Percentiles rank a stretch among this genome's conserved stretches.
Conservation (phyloP, 495 filamentous ascomycete genomes). For the Aspergillus hancockii region DNA sequence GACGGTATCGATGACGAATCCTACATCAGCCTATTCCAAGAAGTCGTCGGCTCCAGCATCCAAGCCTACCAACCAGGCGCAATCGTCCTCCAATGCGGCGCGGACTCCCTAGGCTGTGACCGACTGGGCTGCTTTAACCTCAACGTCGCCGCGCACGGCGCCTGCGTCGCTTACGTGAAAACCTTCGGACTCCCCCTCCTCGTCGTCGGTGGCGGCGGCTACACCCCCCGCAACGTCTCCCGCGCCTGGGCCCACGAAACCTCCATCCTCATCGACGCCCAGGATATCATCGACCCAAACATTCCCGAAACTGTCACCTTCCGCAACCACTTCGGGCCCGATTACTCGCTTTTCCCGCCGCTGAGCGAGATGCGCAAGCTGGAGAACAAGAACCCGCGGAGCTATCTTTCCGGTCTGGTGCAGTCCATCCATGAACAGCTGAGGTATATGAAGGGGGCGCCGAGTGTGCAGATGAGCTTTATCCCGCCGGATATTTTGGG, state of each 20-base stretch:
- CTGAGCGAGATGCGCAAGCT: conserved; percentile 66
- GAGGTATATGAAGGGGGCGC: conserved; percentile 78
- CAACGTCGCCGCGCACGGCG: conserved; percentile 89
- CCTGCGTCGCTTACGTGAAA: conserved; percentile 87
- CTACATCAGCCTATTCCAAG: conserved; percentile 82
- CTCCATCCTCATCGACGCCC: conserved; percentile 78
- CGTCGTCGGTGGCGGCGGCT: conserved; percentile 91
- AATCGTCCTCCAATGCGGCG: conserved; percentile 95
- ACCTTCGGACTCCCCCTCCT: conserved; percentile 74
- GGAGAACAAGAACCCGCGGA: conserved; percentile 76
- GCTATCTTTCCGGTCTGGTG: conserved; percentile 74
- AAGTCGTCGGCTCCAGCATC: conserved; percentile 73
- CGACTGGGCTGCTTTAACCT: conserved; percentile 94
- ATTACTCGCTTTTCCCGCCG: conserved; percentile 73
- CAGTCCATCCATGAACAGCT: conserved; percentile 80
- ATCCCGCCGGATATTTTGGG: conserved; percentile 77
- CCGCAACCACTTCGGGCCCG: conserved; percentile 79
- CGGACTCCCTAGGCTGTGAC: conserved; percentile 92
- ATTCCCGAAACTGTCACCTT: conserved; percentile 74
- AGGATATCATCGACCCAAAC: conserved; percentile 66
- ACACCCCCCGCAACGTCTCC: conserved; percentile 96
- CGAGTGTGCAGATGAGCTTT: conserved; percentile 81
- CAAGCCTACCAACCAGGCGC: conserved; percentile 76
- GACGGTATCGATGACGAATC: conserved; percentile 91
- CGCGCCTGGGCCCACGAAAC: conserved; percentile 97